These are phyloP conservation scores for Tricholoma bakamatsutake DNA, from an alignment of 768 basidiomycete species.

Conservation along the genomic window DNA sequence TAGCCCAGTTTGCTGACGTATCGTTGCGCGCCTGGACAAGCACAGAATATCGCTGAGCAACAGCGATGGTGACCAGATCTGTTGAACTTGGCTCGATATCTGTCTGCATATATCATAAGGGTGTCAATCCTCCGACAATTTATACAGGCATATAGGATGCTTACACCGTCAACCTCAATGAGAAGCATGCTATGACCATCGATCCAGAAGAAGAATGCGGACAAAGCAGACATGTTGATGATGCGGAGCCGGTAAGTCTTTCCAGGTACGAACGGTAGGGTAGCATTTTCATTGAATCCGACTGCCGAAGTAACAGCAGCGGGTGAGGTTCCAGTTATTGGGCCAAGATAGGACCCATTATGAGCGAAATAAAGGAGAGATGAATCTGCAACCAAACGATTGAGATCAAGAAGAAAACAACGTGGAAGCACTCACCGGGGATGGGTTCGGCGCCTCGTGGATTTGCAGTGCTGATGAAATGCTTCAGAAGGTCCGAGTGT, in stretches of 20 bases:
- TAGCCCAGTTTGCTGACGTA: slow-evolving; percentile 75
- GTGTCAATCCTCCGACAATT: not conserved
- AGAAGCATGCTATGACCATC: slow-evolving; percentile 83
- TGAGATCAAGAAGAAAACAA: not conserved
- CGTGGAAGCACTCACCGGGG: slow-evolving; percentile 45
- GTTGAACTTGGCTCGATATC: slow-evolving; percentile 73
- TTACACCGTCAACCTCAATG: slow-evolving; percentile 79
- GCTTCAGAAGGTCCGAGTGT: slow-evolving; percentile 52
- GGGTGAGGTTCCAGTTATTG: slow-evolving; percentile 44
- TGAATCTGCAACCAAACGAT: slow-evolving; percentile 43
- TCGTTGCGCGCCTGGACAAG: slow-evolving; percentile 90
- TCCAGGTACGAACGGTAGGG: slow-evolving; percentile 77
- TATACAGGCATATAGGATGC: slow-evolving; percentile 19
- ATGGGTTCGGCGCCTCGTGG: slow-evolving; percentile 86
- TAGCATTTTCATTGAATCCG: slow-evolving; percentile 85
- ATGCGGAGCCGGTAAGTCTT: slow-evolving; percentile 89
- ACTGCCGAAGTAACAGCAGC: slow-evolving; percentile 50
- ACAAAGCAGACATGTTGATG: slow-evolving; percentile 74
- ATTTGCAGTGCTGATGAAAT: slow-evolving; percentile 68
- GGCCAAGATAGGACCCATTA: slow-evolving; percentile 62
- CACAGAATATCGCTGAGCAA: slow-evolving; percentile 91
- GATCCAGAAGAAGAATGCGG: slow-evolving; percentile 82
- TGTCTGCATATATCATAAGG: slow-evolving; percentile 34
- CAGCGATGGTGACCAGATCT: slow-evolving; percentile 68
- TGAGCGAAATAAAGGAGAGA: slow-evolving; percentile 81